phyloP scores from a whole-genome alignment of 2,329 filamentous ascomycete genomes.

The Xylariaceae sp. region DNA sequence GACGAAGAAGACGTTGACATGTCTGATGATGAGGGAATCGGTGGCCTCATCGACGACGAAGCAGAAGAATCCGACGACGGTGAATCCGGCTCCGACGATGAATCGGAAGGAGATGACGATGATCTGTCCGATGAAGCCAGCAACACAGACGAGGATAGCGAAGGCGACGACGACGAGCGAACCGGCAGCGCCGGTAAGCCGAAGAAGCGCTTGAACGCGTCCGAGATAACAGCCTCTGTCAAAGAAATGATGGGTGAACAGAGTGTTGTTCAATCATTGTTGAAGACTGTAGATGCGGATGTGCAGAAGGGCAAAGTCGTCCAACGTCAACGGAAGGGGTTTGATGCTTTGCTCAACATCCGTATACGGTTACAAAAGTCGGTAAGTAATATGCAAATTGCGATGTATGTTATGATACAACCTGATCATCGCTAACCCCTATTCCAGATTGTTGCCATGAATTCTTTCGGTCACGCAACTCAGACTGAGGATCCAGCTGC shows the following conservation, averaged over 20 bases:
- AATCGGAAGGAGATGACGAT: constrained; percentile 10
- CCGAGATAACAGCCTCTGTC: constrained; percentile 49
- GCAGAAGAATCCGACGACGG: constrained; percentile 18
- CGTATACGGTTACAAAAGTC: constrained; percentile 93
- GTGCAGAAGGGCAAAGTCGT: constrained; percentile 81
- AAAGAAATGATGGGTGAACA: constrained; percentile 67
- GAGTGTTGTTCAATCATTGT: constrained; percentile 54
- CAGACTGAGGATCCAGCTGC: constrained; percentile 41
- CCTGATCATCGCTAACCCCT: background rate
- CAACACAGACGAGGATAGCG: constrained; percentile 21
- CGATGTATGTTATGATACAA: background rate
- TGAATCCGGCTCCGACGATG: constrained; percentile 4
- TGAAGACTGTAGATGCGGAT: constrained; percentile 66
- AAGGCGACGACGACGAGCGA: constrained; percentile 30
- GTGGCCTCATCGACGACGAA: constrained; percentile 18
- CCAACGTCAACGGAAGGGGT: constrained; percentile 76
- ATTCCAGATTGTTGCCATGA: constrained; percentile 60
- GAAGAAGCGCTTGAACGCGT: constrained; percentile 27
- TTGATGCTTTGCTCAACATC: constrained; percentile 82
- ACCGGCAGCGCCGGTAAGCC: constrained; percentile 30
- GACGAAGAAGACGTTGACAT: background rate
- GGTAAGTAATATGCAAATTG: constrained; percentile 6
- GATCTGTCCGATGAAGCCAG: constrained; percentile 10
- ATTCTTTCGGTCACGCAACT: constrained; percentile 57
- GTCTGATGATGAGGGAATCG: constrained; percentile 15